Evolutionary conservation across 129 eudicot genomes (phyloP).

Genomic region (Gnaphalium uliginosum): DNA sequence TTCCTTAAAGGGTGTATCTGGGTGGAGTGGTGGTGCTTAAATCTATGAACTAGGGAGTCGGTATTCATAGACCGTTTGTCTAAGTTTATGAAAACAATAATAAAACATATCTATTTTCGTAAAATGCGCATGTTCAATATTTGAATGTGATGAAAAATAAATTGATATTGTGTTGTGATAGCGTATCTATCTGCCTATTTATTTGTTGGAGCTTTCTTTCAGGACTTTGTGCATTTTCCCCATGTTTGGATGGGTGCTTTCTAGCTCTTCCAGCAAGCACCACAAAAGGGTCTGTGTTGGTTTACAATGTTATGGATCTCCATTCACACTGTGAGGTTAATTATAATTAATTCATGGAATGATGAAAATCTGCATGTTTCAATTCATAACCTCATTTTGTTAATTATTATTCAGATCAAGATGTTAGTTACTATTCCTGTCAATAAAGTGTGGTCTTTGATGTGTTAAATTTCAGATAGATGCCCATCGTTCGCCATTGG

Average conservation of each 20-base stretch:
- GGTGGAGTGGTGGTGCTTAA: too few relatives aligned
- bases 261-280: slow-evolving; percentile 95
- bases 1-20: too few relatives aligned
- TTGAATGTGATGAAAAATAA: background rate
- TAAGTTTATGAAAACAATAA: too few relatives aligned
- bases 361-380: slow-evolving; percentile 11
- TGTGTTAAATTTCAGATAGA: slow-evolving; percentile 54
- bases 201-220: slow-evolving; percentile 19
- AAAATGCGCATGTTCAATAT: slow-evolving; percentile 8
- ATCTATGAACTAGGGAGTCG: too few relatives aligned
- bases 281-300: slow-evolving; percentile 68
- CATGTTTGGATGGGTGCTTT: slow-evolving; percentile 68
- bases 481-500: slow-evolving; percentile 81
- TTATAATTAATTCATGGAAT: slow-evolving; percentile 14
- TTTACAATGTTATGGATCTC: slow-evolving; percentile 81
- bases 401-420: background rate
- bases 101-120: background rate
- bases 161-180: slow-evolving; percentile 1
- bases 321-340: slow-evolving; percentile 92
- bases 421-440: background rate
- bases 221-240: slow-evolving; percentile 94
- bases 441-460: slow-evolving; percentile 12
- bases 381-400: slow-evolving; percentile 1
- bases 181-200: slow-evolving; percentile 16
- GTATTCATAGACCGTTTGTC: too few relatives aligned